Evolutionary conservation across 371 early-diverging fungal genomes (phyloP).

Genomic region (Mucor lusitanicus): DNA sequence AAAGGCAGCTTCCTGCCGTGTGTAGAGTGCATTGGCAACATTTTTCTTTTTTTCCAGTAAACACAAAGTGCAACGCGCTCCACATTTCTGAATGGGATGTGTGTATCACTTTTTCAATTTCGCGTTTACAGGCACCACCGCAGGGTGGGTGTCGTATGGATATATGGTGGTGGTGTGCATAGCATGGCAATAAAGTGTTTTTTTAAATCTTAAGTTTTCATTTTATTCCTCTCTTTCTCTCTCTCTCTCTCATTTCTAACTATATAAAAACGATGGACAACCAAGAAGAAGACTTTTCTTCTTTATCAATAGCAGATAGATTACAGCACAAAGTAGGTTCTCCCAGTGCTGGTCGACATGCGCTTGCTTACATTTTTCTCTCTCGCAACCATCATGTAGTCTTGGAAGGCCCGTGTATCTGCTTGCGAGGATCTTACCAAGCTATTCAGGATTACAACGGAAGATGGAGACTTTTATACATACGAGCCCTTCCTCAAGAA

Average conservation of each 20-base stretch:
- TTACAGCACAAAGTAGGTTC: constrained; percentile 73
- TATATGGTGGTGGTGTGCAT: background rate
- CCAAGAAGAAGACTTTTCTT: constrained; percentile 68
- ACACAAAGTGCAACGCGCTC: background rate
- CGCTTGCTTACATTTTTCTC: background rate
- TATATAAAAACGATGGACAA: constrained; percentile 5
- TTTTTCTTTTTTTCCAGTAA: no score
- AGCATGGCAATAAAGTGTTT: background rate
- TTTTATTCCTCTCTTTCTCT: background rate
- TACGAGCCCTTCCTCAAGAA: constrained; percentile 75
- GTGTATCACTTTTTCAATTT: background rate
- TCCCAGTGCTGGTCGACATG: constrained; percentile 9
- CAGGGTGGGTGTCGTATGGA: background rate
- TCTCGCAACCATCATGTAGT: constrained; percentile 54
- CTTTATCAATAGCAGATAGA: constrained; percentile 67
- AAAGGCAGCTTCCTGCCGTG: background rate
- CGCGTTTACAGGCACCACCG: background rate
- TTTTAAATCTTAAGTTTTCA: no score
- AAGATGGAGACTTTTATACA: constrained; percentile 68
- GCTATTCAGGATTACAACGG: constrained; percentile 62
- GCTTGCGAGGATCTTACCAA: constrained; percentile 86
- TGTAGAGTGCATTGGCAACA: background rate
- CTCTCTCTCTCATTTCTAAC: background rate
- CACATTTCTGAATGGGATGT: no score
- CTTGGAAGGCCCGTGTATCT: constrained; percentile 92